These are phyloP conservation scores for Blastobotrys buckinghamii DNA, from an alignment of 1,139 yeast species.

Conservation along the genomic window DNA sequence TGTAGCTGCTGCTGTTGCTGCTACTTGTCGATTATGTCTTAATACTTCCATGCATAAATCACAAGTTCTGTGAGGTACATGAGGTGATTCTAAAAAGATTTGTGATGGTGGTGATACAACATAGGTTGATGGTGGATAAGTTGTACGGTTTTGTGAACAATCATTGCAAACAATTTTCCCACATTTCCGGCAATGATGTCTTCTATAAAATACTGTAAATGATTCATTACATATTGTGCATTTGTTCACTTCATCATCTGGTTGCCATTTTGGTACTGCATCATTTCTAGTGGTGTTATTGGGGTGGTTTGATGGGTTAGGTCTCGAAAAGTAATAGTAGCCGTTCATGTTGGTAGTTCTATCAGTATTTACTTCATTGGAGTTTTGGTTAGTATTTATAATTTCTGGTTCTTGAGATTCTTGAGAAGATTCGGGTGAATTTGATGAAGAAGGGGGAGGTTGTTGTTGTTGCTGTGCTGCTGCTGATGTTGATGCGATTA, in stretches of 20 bases:
- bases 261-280: slow-evolving; percentile 65
- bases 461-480: no score
- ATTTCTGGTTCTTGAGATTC: no score
- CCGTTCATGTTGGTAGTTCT: no score
- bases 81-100: slow-evolving; percentile 44
- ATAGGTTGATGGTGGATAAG: slow-evolving; percentile 44
- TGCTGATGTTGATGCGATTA: no score
- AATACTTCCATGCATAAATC: slow-evolving; percentile 63
- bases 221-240: slow-evolving; percentile 57
- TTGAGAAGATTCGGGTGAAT: no score
- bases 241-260: slow-evolving; percentile 52
- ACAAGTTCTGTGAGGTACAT: slow-evolving; percentile 59
- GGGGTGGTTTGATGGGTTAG: background rate
- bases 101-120: slow-evolving; percentile 45
- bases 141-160: slow-evolving; percentile 49
- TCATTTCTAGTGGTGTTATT: slow-evolving; percentile 3
- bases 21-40: background rate
- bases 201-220: slow-evolving; percentile 65
- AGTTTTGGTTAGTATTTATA: no score
- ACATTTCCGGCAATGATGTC: slow-evolving; percentile 87
- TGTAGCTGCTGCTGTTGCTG: background rate
- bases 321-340: background rate
- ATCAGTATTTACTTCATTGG: no score
- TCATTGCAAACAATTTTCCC: slow-evolving; percentile 68
- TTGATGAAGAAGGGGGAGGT: no score